A percentile compares a stretch with the other conserved stretches of the same genome.
Evolutionary conservation across 1,284 basidiomycete species (phyloP).

Genomic region (Rhodotorula sp.): DNA sequence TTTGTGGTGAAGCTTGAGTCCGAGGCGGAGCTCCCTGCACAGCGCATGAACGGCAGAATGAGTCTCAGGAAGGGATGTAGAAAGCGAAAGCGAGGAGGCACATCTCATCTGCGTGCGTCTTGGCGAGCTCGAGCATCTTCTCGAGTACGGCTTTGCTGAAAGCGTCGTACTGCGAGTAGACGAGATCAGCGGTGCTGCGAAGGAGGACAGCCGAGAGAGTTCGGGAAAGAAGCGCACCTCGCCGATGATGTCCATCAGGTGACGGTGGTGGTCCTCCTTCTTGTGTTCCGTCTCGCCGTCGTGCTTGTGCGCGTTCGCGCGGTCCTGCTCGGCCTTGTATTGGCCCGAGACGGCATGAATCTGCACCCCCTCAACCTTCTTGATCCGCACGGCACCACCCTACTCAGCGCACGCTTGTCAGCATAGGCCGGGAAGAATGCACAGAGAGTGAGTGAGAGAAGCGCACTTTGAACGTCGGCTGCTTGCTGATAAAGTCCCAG

Average conservation of each 20-base stretch:
- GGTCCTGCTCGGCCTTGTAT: constrained; percentile 8
- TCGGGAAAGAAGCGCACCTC: neutral
- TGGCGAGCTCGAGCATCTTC: constrained; percentile 3
- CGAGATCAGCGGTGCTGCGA: neutral
- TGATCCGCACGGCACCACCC: constrained; percentile 14
- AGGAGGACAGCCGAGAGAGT: neutral
- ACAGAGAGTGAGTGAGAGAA: neutral
- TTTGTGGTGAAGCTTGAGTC: constrained; percentile 11
- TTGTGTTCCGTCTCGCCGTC: neutral
- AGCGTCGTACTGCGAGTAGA: neutral
- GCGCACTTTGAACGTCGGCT: constrained; percentile 20
- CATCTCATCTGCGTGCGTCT: constrained; percentile 4
- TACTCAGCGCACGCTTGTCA: neutral
- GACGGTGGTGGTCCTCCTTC: constrained; percentile 8
- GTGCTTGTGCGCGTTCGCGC: neutral
- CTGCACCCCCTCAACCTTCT: constrained; percentile 12
- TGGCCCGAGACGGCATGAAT: constrained; percentile 13
- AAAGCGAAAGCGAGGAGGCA: neutral
- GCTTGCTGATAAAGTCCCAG: constrained; percentile 19
- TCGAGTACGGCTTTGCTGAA: constrained; percentile 6
- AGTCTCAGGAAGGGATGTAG: neutral
- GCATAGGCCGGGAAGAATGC: no score
- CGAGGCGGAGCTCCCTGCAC: constrained; percentile 1
- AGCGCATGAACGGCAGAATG: no score
- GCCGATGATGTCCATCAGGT: constrained; percentile 11